These are phyloP conservation scores for Ailanthus altissimus DNA, from an alignment of 345 rosid genomes.

Conservation along the genomic window DNA sequence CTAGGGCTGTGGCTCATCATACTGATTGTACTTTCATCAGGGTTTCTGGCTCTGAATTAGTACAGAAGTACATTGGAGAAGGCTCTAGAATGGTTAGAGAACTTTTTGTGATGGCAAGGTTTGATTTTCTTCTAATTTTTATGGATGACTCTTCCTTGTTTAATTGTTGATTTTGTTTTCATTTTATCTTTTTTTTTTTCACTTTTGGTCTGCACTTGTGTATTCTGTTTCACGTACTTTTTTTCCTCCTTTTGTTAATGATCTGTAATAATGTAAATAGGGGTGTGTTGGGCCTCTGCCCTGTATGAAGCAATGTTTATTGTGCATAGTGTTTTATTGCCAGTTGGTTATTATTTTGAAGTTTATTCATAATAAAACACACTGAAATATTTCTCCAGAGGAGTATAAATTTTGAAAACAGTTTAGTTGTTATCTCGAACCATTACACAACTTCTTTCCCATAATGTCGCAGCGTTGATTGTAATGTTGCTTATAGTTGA, in stretches of 20 bases:
- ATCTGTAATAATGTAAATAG: not conserved
- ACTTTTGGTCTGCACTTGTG: not conserved
- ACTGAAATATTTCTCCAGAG: not conserved
- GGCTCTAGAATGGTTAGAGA: conserved; percentile 99
- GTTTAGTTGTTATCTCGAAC: not conserved
- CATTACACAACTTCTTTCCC: not conserved
- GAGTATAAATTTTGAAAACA: not conserved
- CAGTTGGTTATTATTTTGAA: not conserved
- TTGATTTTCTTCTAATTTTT: conserved; percentile 21
- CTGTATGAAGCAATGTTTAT: not conserved
- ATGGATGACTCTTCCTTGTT: not conserved
- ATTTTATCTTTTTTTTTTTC: not conserved
- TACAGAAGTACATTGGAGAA: conserved; percentile 97
- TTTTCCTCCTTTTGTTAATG: not conserved
- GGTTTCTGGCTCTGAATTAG: conserved; percentile 98
- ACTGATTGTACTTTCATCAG: conserved; percentile 99
- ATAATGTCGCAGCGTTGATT: not conserved
- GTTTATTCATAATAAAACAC: not conserved
- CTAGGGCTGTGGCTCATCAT: conserved; percentile 99
- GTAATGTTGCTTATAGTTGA: not conserved
- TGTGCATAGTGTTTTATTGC: not conserved
- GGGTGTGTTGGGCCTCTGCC: no score
- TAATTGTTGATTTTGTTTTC: not conserved
- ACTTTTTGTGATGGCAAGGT: conserved; percentile 99
- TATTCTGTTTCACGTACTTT: not conserved